These are phyloP conservation scores for Pichia terricola DNA, from an alignment of 1,139 yeast species.

Conservation along the genomic window DNA sequence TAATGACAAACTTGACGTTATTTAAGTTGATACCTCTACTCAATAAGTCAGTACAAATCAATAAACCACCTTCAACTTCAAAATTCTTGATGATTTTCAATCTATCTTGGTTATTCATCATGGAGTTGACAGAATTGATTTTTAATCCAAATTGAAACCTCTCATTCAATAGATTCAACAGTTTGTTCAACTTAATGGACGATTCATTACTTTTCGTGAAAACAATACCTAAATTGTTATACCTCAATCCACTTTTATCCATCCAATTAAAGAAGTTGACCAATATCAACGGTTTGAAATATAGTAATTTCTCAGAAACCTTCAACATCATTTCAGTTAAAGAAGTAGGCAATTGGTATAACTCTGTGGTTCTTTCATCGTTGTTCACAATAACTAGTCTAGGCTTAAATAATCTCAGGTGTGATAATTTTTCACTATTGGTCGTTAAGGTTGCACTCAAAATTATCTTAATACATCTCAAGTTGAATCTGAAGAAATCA, in stretches of 20 bases:
- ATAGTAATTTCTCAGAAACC: conserved; percentile 45
- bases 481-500: conserved; percentile 20
- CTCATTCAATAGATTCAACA: conserved; percentile 30
- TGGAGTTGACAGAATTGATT: conserved; percentile 30
- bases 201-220: conserved; percentile 86
- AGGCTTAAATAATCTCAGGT: conserved; percentile 59
- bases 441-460: conserved; percentile 93
- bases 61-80: conserved; percentile 34
- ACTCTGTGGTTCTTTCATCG: conserved; percentile 34
- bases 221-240: conserved; percentile 37
- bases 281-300: conserved; percentile 68
- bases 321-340: conserved; percentile 43
- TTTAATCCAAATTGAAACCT: conserved; percentile 7
- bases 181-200: conserved; percentile 60
- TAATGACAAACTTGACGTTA: conserved; percentile 65
- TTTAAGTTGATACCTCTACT: conserved; percentile 89
- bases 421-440: conserved; percentile 78
- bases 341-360: conserved; percentile 45
- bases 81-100: conserved; percentile 41
- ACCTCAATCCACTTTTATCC: conserved; percentile 13
- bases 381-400: conserved; percentile 62
- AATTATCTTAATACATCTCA: conserved; percentile 48
- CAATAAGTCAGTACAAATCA: conserved; percentile 86
- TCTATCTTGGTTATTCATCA: conserved; percentile 19
- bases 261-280: conserved; percentile 38